phyloP scores from a whole-genome alignment of 495 filamentous ascomycete genomes.

The Parathielavia appendiculata region DNA sequence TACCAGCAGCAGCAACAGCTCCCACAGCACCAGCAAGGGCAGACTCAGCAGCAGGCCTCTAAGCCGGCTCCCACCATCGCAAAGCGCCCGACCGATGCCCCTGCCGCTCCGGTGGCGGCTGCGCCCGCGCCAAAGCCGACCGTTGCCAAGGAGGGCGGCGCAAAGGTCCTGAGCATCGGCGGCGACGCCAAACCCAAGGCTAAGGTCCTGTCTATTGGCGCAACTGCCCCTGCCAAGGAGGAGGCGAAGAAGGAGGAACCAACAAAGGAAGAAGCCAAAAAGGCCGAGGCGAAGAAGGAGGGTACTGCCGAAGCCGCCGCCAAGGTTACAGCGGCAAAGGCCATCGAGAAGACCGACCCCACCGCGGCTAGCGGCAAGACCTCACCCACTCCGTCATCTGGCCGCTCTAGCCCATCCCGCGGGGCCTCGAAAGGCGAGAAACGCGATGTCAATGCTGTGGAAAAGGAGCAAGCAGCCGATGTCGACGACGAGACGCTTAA shows the following conservation, averaged over 20 bases:
- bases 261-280: slow-evolving; percentile 49
- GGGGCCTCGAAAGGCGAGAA: slow-evolving; percentile 47
- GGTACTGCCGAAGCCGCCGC: slow-evolving; percentile 53
- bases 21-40: slow-evolving; percentile 32
- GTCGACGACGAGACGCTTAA: slow-evolving; percentile 86
- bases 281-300: slow-evolving; percentile 38
- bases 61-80: slow-evolving; percentile 60
- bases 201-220: slow-evolving; percentile 68
- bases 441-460: slow-evolving; percentile 76
- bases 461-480: slow-evolving; percentile 80
- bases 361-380: slow-evolving; percentile 65
- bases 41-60: slow-evolving; percentile 41
- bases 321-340: slow-evolving; percentile 58
- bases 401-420: slow-evolving; percentile 64
- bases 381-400: slow-evolving; percentile 73
- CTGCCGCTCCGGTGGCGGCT: slow-evolving; percentile 39
- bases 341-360: slow-evolving; percentile 78
- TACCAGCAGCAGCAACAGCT: slow-evolving; percentile 40
- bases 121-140: slow-evolving; percentile 46
- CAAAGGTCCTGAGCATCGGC: slow-evolving; percentile 51
- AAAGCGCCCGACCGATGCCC: slow-evolving; percentile 53
- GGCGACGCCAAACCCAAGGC: slow-evolving; percentile 49
- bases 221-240: slow-evolving; percentile 36
- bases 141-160: slow-evolving; percentile 42
- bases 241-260: slow-evolving; percentile 25